Evolutionary conservation across 108 stramenopile species (phyloP).

Genomic region (Conticribra weissflogii): DNA sequence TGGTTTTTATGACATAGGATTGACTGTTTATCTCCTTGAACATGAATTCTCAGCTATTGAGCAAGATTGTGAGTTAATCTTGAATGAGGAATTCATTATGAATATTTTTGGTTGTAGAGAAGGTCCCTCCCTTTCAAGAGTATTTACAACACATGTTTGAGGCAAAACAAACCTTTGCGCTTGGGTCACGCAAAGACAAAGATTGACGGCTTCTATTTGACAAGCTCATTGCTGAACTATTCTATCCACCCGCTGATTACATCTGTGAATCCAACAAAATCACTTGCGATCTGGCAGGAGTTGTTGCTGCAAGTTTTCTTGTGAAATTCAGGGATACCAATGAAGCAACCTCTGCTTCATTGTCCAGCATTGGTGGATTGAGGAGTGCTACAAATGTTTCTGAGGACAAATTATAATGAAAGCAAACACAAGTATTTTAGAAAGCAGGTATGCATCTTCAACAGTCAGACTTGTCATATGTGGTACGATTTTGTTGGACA

Average conservation of each 20-base stretch:
- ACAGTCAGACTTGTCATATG: background rate
- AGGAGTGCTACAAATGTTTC: background rate
- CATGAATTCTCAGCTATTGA: conserved; percentile 8
- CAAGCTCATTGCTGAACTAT: conserved; percentile 15
- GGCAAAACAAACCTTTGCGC: too few relatives aligned
- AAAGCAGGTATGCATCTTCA: too few relatives aligned
- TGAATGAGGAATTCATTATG: conserved; percentile 23
- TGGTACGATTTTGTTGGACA: conserved; percentile 9
- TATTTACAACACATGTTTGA: conserved; percentile 21
- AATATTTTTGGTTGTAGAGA: background rate
- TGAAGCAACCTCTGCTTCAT: conserved; percentile 1
- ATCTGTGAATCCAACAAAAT: conserved; percentile 1
- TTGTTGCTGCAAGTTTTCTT: conserved; percentile 10
- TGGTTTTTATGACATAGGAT: too few relatives aligned
- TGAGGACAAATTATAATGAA: background rate
- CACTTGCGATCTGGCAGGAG: too few relatives aligned
- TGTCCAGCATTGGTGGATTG: conserved; percentile 7
- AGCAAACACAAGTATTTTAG: conserved; percentile 10
- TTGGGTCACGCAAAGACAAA: too few relatives aligned
- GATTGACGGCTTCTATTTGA: too few relatives aligned
- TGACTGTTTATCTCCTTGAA: conserved; percentile 9
- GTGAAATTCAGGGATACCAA: conserved; percentile 19
- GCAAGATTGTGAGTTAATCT: background rate
- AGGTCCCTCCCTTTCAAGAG: too few relatives aligned
- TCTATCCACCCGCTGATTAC: conserved; percentile 12